Conservation (phyloP, 306 rosid genomes). For the Dryas octopetala region DNA sequence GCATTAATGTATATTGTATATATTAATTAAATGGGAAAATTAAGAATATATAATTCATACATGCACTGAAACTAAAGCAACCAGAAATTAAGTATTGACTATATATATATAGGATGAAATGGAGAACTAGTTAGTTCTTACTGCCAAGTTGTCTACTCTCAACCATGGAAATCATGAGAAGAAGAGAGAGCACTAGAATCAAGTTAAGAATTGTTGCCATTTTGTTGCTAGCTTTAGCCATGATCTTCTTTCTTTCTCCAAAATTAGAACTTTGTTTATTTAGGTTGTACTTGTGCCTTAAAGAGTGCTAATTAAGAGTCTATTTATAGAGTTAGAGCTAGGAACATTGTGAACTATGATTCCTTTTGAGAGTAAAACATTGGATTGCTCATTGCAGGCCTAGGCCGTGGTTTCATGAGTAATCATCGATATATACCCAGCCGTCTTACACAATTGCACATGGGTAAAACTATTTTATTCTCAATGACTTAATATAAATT, state of each 20-base stretch:
- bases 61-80: not conserved
- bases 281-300: not conserved
- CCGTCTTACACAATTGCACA: no score
- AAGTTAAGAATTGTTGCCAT: not conserved
- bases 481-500: no score
- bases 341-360: no score
- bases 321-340: not conserved
- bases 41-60: no score
- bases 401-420: no score
- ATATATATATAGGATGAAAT: not conserved
- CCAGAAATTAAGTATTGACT: not conserved
- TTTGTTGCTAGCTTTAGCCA: constrained; percentile 2
- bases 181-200: constrained; percentile 11
- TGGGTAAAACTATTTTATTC: no score
- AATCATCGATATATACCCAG: no score
- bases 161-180: not conserved
- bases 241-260: not conserved
- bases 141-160: not conserved
- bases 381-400: no score
- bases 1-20: no score
- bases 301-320: not conserved
- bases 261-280: not conserved
- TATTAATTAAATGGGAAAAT: no score
- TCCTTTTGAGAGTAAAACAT: no score
- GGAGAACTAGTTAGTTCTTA: not conserved